Evolutionary conservation across 2,329 filamentous ascomycete species (phyloP).

Genomic region (Nannizzia gypsea): DNA sequence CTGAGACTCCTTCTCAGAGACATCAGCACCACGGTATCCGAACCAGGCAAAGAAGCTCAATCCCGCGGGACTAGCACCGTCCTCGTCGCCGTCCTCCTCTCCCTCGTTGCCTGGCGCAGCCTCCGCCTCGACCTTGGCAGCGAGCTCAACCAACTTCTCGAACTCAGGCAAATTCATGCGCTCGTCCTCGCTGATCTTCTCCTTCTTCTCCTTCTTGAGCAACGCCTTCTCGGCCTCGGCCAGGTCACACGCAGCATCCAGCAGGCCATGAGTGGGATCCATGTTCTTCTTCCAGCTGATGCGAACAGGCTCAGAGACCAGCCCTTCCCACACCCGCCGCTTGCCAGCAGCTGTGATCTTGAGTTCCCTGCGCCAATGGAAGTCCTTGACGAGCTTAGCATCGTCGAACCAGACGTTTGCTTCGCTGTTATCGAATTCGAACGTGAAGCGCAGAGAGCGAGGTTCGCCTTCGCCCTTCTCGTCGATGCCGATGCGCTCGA

Average conservation of each 20-base stretch:
- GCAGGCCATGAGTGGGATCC: conserved; percentile 71
- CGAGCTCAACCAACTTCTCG: conserved; percentile 42
- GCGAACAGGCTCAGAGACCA: conserved; percentile 78
- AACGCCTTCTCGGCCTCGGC: conserved; percentile 50
- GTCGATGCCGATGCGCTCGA: conserved; percentile 67
- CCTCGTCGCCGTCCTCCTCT: conserved; percentile 27
- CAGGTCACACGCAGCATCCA: conserved; percentile 59
- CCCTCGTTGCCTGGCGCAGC: conserved; percentile 25
- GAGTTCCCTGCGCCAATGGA: conserved; percentile 61
- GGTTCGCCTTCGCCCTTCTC: conserved; percentile 56
- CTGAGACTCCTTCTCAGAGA: conserved; percentile 61
- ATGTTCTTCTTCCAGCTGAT: conserved; percentile 80
- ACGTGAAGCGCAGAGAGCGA: conserved; percentile 63
- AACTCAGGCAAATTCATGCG: conserved; percentile 43
- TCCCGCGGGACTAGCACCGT: conserved; percentile 47
- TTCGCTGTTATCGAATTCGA: conserved; percentile 51
- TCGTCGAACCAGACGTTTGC: conserved; percentile 76
- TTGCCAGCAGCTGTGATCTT: conserved; percentile 33
- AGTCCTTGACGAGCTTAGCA: conserved; percentile 72
- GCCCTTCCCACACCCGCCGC: conserved; percentile 54
- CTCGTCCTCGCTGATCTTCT: conserved; percentile 34
- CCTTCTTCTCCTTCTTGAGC: conserved; percentile 24
- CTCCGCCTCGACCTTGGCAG: conserved; percentile 30
- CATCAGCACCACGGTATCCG: conserved; percentile 58
- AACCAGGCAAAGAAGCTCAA: conserved; percentile 85